Conservation (phyloP, 192 early-diverging fungal species). For the Neocallimastix lanati region DNA sequence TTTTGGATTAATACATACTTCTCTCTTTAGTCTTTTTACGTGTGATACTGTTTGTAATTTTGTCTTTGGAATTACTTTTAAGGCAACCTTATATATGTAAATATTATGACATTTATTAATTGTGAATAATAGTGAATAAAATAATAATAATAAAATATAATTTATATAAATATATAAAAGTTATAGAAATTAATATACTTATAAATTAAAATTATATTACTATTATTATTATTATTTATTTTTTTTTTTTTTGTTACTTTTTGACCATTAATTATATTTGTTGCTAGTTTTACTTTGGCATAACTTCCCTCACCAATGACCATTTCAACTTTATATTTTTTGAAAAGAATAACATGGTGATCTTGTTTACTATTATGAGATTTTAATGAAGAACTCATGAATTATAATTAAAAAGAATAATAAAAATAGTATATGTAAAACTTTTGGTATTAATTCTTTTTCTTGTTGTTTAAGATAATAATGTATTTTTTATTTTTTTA, state of each 20-base stretch:
- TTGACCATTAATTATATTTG: neutral
- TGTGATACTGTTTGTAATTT: neutral
- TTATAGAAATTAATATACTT: too few relatives aligned
- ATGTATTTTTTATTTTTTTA: too few relatives aligned
- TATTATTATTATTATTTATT: too few relatives aligned
- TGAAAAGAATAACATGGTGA: neutral
- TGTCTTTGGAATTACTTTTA: neutral
- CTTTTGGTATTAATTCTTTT: too few relatives aligned
- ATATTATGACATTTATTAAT: too few relatives aligned
- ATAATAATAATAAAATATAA: too few relatives aligned
- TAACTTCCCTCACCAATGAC: neutral
- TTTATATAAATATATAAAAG: too few relatives aligned
- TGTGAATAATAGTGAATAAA: too few relatives aligned
- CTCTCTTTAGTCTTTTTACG: neutral
- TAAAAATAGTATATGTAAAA: too few relatives aligned
- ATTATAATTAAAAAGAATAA: too few relatives aligned
- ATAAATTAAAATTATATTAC: too few relatives aligned
- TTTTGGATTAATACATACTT: neutral
- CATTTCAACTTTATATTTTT: neutral
- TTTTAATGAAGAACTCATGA: neutral
- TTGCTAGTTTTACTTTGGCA: neutral
- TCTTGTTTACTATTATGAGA: neutral
- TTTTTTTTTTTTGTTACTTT: neutral
- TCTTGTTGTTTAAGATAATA: too few relatives aligned
- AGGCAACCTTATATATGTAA: neutral